Evolutionary conservation across 2,329 filamentous ascomycete species (phyloP).

Genomic region (Bipolaris bicolor): DNA sequence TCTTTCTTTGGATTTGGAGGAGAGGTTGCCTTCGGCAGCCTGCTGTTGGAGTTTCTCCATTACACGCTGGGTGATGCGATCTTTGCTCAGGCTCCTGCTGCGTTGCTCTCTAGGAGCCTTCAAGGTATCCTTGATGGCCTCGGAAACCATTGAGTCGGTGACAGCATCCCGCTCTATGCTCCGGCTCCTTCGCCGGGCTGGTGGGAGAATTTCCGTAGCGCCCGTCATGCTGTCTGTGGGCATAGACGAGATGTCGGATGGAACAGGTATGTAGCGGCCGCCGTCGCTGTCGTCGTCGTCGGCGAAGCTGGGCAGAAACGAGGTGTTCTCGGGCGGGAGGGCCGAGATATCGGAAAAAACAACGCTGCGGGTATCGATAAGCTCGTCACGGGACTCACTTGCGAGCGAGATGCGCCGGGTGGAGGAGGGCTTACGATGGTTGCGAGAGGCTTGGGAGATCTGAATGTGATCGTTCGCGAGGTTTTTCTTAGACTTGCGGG

Average conservation of each 20-base stretch:
- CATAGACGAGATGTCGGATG: slow-evolving; percentile 88
- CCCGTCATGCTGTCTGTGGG: slow-evolving; percentile 74
- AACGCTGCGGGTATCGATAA: slow-evolving; percentile 35
- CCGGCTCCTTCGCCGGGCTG: slow-evolving; percentile 57
- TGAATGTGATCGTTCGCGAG: slow-evolving; percentile 77
- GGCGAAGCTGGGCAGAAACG: slow-evolving; percentile 76
- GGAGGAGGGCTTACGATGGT: slow-evolving; percentile 70
- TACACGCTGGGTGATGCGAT: slow-evolving; percentile 71
- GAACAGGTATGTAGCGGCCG: slow-evolving; percentile 68
- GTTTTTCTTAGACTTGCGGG: slow-evolving; percentile 56
- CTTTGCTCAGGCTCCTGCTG: slow-evolving; percentile 69
- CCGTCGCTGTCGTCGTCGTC: slow-evolving; percentile 63
- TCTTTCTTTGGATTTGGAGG: slow-evolving; percentile 25
- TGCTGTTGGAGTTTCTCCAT: slow-evolving; percentile 68
- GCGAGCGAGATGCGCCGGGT: slow-evolving; percentile 70
- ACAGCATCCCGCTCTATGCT: slow-evolving; percentile 54
- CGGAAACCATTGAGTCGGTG: slow-evolving; percentile 24
- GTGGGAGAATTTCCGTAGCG: slow-evolving; percentile 55
- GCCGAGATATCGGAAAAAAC: slow-evolving; percentile 75
- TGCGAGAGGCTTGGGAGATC: slow-evolving; percentile 79
- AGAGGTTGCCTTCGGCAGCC: slow-evolving; percentile 52
- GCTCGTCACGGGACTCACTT: slow-evolving; percentile 51
- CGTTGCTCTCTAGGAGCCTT: slow-evolving; percentile 64
- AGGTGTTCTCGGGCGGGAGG: slow-evolving; percentile 80
- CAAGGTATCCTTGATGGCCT: slow-evolving; percentile 53